A percentile compares a stretch with the other conserved stretches of the same genome.
phyloP scores from a whole-genome alignment of 768 basidiomycete genomes.

The Fomitopsis pulvina region DNA sequence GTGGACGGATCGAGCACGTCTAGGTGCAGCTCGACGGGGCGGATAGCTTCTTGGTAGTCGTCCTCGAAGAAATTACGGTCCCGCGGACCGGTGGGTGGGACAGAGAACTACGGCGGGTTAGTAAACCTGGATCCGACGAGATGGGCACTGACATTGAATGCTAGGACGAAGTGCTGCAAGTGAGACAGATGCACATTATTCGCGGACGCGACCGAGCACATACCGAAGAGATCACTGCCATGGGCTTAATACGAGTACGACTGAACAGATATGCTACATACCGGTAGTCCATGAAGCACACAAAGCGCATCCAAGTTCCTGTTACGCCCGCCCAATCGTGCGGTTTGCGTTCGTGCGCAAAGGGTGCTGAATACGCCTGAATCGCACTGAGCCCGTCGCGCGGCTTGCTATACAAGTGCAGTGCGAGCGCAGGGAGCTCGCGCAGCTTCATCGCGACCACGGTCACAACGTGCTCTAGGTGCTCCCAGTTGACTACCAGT shows the following conservation, averaged over 20 bases:
- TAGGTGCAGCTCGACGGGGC: conserved; percentile 53
- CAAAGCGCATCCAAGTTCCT: conserved; percentile 68
- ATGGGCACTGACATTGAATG: conserved; percentile 23
- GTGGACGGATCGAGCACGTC: conserved; percentile 29
- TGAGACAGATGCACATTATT: no score
- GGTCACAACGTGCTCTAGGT: conserved; percentile 47
- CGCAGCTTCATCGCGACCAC: conserved; percentile 22
- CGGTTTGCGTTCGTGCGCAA: conserved; percentile 23
- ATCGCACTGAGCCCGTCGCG: conserved; percentile 45
- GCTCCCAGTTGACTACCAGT: conserved; percentile 50
- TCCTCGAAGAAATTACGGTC: conserved; percentile 39
- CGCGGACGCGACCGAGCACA: conserved; percentile 10
- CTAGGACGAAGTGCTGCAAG: conserved; percentile 4
- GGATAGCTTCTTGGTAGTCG: conserved; percentile 57
- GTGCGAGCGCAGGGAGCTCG: conserved; percentile 12
- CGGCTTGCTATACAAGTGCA: conserved; percentile 34
- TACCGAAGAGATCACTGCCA: conserved; percentile 38
- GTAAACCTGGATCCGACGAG: background rate
- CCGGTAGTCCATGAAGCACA: conserved; percentile 79
- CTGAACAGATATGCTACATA: conserved; percentile 16
- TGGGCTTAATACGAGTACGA: background rate
- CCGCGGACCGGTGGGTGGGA: conserved; percentile 11
- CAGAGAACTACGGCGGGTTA: conserved; percentile 12
- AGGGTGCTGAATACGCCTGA: conserved; percentile 49
- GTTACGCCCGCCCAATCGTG: conserved; percentile 72